Conservation (phyloP, 2,329 filamentous ascomycete species). For the Fusarium sp. region DNA sequence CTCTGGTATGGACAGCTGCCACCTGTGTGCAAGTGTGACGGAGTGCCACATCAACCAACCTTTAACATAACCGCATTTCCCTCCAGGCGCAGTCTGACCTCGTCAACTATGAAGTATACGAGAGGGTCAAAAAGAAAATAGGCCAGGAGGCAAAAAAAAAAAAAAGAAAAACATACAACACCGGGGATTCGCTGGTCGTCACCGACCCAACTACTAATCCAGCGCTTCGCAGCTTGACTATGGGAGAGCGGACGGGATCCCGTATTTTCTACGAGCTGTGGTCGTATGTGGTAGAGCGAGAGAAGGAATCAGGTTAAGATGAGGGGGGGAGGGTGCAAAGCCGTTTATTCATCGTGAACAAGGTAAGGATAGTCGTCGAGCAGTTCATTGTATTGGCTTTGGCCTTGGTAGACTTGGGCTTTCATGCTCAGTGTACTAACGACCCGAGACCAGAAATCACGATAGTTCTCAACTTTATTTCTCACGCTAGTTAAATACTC, state of each 20-base stretch:
- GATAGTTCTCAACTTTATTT: background rate
- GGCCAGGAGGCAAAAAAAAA: too few species aligned
- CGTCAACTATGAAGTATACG: background rate
- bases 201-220: constrained; percentile 6
- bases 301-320: background rate
- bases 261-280: constrained; percentile 10
- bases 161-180: constrained; percentile 16
- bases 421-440: background rate
- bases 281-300: background rate
- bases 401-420: background rate
- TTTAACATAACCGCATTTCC: too few species aligned
- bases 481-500: background rate
- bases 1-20: background rate
- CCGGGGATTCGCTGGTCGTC: constrained; percentile 11
- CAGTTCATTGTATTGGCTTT: background rate
- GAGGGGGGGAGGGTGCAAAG: background rate
- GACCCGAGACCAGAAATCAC: background rate
- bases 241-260: constrained; percentile 6
- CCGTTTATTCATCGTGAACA: background rate
- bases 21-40: background rate
- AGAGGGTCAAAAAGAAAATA: background rate
- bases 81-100: too few species aligned
- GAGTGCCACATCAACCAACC: background rate
- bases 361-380: background rate
- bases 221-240: constrained; percentile 7